Base-by-base conservation (phyloP, 108 stramenopile species). In the Chaetoceros muelleri region DNA sequence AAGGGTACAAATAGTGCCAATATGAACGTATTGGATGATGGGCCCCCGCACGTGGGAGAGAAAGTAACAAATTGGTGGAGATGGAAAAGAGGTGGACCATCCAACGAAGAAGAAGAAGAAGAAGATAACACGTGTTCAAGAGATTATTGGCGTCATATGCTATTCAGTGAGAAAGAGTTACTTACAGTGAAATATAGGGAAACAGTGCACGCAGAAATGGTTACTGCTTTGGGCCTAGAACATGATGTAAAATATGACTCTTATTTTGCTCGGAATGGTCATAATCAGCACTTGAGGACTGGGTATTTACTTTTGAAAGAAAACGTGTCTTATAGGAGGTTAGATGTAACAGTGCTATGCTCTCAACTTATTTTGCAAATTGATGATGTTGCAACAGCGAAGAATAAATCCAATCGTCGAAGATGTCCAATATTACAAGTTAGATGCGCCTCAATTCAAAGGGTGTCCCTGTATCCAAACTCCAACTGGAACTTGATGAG, bases 301-400 rank as follows among this genome's bases (percentile, higher is more conserved):
- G 34, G 34, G 5, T 13, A 10, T 10, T 24, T 49, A 23, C 48
- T 49, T 24, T 49, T 49, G 48, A 49, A 49, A 23, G 22, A 49
- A n/a, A 49, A 24, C 48, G 34, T 40, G 13, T 40, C 34, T 10
- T 5, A 13, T 10, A 40, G 34, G 5, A 40, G 34, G 5, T 40
- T 49, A 7, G 48, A 49, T 7, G 48, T 49, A 5, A 7, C 48
- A 24, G 23, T 82, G 0, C 28, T 51, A 49, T 78, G 72, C 40
- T 52, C 65, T 8, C 61, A 76, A 31, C 28, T 82, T 24, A 69
- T 71, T 16, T 23, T 82, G 21, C 74, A 75, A 51, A 55, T 78
- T 22, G 72, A 78, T 54, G 81, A 75, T 62, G 21, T 40, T 10
- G 34, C 28, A 30, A 16, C 19, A 13, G 16, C 24, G 54, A 64